A percentile compares a stretch with the other conserved stretches of the same genome.
Evolutionary conservation across 108 stramenopile species (phyloP).

Genomic region (Skeletonema potamos): DNA sequence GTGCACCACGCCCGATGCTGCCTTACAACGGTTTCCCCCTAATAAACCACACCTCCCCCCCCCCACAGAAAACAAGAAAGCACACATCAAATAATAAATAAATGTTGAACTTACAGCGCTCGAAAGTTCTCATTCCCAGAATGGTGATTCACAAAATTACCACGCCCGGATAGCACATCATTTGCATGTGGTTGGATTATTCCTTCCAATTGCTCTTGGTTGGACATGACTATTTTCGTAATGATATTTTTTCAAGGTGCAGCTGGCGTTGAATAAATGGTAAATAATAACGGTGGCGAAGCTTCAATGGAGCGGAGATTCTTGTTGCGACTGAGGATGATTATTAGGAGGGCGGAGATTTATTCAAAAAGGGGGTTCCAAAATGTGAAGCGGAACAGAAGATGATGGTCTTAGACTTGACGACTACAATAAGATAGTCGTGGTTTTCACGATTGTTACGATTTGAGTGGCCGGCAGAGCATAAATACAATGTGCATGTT

Average conservation of each 20-base stretch:
- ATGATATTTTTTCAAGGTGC: not conserved
- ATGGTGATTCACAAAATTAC: constrained; percentile 86
- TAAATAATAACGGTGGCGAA: not conserved
- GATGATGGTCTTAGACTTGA: no score
- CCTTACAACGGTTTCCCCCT: not conserved
- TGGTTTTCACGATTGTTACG: no score
- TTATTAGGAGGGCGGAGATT: no score
- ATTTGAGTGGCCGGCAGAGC: no score
- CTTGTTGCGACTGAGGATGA: no score
- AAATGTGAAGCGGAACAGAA: no score
- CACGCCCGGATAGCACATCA: constrained; percentile 82
- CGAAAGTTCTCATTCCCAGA: constrained; percentile 83
- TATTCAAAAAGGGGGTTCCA: no score
- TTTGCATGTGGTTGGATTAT: constrained; percentile 61
- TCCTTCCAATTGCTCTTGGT: constrained; percentile 37
- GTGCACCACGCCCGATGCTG: not conserved
- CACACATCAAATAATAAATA: not conserved
- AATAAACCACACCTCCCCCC: not conserved
- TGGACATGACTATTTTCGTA: not conserved
- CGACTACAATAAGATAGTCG: no score
- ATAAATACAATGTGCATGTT: no score
- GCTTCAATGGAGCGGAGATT: not conserved
- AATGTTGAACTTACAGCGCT: constrained; percentile 30
- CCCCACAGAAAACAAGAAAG: not conserved
- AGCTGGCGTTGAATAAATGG: not conserved